Evolutionary conservation across 495 filamentous ascomycete genomes (phyloP).

Genomic region (Neurospora sp.): DNA sequence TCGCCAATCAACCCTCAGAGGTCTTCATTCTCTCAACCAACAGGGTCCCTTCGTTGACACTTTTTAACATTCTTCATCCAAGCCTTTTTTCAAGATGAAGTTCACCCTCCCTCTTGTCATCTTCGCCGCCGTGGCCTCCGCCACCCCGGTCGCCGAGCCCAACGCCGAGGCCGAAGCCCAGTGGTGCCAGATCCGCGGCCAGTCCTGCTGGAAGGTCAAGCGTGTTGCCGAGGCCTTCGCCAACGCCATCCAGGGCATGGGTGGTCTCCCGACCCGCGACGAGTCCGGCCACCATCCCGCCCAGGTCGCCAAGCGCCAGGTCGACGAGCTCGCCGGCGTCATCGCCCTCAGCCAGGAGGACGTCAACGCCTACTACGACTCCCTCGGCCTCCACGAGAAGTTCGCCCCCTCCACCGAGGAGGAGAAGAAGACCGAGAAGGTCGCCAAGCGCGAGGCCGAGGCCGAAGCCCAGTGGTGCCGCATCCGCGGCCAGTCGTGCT

Average conservation of each 20-base stretch:
- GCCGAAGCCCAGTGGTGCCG: conserved; percentile 13
- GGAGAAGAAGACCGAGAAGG: background rate
- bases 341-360: conserved; percentile 18
- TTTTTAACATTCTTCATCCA: conserved; percentile 1
- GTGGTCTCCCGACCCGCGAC: conserved; percentile 10
- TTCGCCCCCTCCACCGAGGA: conserved; percentile 4
- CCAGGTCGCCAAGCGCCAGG: conserved; percentile 13
- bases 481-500: conserved; percentile 24
- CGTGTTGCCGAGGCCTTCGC: conserved; percentile 26
- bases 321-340: conserved; percentile 20
- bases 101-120: conserved; percentile 21
- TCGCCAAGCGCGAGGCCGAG: conserved; percentile 16
- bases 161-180: conserved; percentile 14
- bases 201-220: conserved; percentile 30
- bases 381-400: conserved; percentile 6
- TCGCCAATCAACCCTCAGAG: background rate
- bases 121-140: conserved; percentile 18
- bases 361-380: conserved; percentile 15
- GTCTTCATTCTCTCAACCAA: conserved; percentile 3
- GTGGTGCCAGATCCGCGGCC: conserved; percentile 21
- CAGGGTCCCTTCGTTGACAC: background rate
- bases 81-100: conserved; percentile 25
- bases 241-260: conserved; percentile 11
- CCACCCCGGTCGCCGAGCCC: conserved; percentile 13
- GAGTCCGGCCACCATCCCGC: conserved; percentile 7